Percentiles rank a stretch among this genome's conserved stretches.
Conservation (phyloP, 1,284 basidiomycete species). For the Naganishia albida region DNA sequence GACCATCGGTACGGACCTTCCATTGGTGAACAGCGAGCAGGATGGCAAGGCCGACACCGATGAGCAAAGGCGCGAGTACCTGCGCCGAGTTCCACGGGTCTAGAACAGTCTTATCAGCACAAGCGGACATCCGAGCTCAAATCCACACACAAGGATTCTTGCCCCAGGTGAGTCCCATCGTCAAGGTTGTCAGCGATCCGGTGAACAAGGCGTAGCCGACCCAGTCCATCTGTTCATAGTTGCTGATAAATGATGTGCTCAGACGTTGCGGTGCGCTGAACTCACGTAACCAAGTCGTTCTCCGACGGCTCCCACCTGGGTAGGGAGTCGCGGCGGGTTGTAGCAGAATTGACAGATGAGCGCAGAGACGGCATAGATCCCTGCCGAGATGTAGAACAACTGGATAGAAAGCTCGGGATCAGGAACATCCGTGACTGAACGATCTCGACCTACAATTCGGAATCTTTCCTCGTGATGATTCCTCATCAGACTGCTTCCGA, state of each 20-base stretch:
- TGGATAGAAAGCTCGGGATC: background rate
- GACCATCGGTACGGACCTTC: conserved; percentile 18
- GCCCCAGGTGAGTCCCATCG: conserved; percentile 22
- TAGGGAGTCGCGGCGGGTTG: conserved; percentile 17
- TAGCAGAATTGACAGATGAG: conserved; percentile 21
- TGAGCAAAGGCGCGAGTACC: conserved; percentile 20
- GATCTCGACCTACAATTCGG: conserved; percentile 9
- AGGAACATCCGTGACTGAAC: background rate
- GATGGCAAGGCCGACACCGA: conserved; percentile 11
- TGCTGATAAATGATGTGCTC: background rate
- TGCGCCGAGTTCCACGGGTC: conserved; percentile 22
- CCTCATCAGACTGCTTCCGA: conserved; percentile 24
- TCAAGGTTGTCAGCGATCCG: background rate
- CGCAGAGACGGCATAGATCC: conserved; percentile 13
- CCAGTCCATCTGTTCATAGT: conserved; percentile 22
- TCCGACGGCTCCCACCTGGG: conserved; percentile 9
- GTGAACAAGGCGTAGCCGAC: conserved; percentile 20
- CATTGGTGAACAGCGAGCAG: conserved; percentile 15
- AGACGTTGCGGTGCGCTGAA: background rate
- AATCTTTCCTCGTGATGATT: conserved; percentile 11
- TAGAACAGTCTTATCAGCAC: background rate
- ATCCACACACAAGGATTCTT: conserved; percentile 25
- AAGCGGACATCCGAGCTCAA: too few relatives aligned
- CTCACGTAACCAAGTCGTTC: conserved; percentile 17
- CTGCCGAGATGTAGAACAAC: conserved; percentile 23